These are phyloP conservation scores for Penicillium thymicola DNA, from an alignment of 2,329 filamentous ascomycete genomes.

Conservation along the genomic window DNA sequence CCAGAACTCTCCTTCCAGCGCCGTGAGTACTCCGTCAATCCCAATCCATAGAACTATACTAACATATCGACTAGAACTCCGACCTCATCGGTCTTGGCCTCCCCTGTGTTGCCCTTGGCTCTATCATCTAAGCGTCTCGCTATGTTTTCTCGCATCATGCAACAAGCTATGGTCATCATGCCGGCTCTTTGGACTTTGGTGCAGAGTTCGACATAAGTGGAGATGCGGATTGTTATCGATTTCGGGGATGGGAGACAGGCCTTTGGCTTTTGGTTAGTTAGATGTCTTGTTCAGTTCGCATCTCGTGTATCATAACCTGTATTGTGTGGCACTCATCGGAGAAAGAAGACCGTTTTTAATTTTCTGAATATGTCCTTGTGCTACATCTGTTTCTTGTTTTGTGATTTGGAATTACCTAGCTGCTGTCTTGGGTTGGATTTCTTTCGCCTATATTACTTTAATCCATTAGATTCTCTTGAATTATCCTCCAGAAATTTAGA, in stretches of 20 bases:
- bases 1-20: constrained; percentile 34
- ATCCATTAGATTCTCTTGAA: constrained; percentile 13
- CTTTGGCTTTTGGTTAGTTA: constrained; percentile 16
- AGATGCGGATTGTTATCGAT: constrained; percentile 16
- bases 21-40: constrained; percentile 20
- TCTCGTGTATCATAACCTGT: constrained; percentile 30
- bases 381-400: not conserved
- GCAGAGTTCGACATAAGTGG: not conserved
- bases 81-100: constrained; percentile 36
- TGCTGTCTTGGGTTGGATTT: constrained; percentile 12
- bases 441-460: constrained; percentile 18
- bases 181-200: not conserved
- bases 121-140: constrained; percentile 34
- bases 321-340: constrained; percentile 30
- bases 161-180: constrained; percentile 10
- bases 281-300: constrained; percentile 17
- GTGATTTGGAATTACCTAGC: constrained; percentile 13
- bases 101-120: constrained; percentile 40
- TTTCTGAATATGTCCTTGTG: not conserved
- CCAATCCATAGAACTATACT: constrained; percentile 1
- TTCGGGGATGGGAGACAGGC: constrained; percentile 17
- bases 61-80: constrained; percentile 21
- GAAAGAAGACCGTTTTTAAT: constrained; percentile 30
- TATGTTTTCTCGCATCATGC: constrained; percentile 12
- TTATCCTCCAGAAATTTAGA: not conserved